Evolutionary conservation across 176 grass and related monocot species (phyloP), one percentile per base, ranked within the genome.

Genomic region (Oryza australiensis): DNA sequence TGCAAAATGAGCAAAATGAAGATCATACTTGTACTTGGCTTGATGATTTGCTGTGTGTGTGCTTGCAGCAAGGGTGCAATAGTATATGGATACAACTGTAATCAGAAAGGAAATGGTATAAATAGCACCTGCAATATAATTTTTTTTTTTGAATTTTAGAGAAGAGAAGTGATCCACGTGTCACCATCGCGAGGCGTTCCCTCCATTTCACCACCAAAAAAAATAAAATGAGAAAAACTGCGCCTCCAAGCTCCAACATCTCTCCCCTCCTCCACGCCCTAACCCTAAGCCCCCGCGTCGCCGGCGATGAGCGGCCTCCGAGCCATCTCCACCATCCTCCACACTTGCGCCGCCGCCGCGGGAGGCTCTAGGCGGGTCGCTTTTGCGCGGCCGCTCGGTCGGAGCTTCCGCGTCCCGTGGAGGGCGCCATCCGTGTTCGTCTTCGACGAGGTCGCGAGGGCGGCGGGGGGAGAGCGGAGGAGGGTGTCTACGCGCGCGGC

Each of bases 301-400:
- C 88, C 86, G 80, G 82, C 74, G 83, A 95, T 98, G 95, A 93
- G 87, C 63, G 88, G 72, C 84, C 79, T 95, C 62, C 88, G 90
- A 79, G 71, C 82, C 72, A 78, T 88, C 35, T 90, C 90, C 69
- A 82, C 90, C 71, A 86, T 95, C 53, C 77, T 91, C 80, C 80
- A 87, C 49, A 85, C 65, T 70, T 87, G 79, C 78, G 9, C 82
- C 55, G 70, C 70, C 24, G 72, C 82, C 14, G 66, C 68, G 20
- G 76, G 80, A 40, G 82, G 57, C 40, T 49, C 86, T n/a, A 82
- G 85, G 80, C 66, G 65, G 45, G 27, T 86, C 14, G 46, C 67
- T 2, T 63, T 83, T 53, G 37, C 72, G 28, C 64, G 75, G 63
- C 63, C 66, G 71, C 88, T 78, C 66, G 69, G 27, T 67, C 55